Evolutionary conservation across 345 rosid genomes (phyloP).

Genomic region (Iberis pinnata): DNA sequence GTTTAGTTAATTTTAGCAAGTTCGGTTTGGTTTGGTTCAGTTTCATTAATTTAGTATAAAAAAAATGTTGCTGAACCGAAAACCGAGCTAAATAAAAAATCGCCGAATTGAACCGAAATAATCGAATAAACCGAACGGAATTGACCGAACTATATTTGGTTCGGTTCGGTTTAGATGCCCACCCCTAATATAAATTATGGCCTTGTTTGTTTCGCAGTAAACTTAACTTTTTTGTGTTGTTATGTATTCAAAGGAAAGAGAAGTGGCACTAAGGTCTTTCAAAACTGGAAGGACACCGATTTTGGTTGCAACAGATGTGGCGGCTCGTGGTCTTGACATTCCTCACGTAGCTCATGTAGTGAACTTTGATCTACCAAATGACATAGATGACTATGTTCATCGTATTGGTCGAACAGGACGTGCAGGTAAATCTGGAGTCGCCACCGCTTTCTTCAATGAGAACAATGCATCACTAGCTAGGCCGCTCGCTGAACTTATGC

Average conservation of each 20-base stretch:
- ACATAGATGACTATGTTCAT: slow-evolving; percentile 93
- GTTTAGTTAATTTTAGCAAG: too few relatives aligned
- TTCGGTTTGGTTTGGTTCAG: too few relatives aligned
- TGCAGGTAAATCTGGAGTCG: slow-evolving; percentile 89
- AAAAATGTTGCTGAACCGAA: too few relatives aligned
- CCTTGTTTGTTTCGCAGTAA: too few relatives aligned
- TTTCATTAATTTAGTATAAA: too few relatives aligned
- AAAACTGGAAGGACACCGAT: slow-evolving; percentile 92
- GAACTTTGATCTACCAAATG: slow-evolving; percentile 95
- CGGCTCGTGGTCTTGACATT: slow-evolving; percentile 77
- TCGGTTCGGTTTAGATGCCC: too few relatives aligned
- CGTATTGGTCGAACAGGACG: slow-evolving; percentile 96
- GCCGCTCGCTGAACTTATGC: slow-evolving; percentile 77
- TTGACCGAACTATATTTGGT: too few relatives aligned
- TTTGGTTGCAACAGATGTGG: slow-evolving; percentile 94
- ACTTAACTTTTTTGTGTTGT: slow-evolving; percentile 7
- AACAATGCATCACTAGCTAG: slow-evolving; percentile 60
- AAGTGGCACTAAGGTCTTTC: slow-evolving; percentile 76
- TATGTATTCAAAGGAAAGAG: slow-evolving; percentile 72
- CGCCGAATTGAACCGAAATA: too few relatives aligned
- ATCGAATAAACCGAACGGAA: too few relatives aligned
- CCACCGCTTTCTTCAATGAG: slow-evolving; percentile 95
- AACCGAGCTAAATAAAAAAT: background rate
- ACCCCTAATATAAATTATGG: too few relatives aligned
- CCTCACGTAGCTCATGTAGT: slow-evolving; percentile 95